phyloP scores from a whole-genome alignment of 257 asterid genomes.

The Salvia rosmarinus region DNA sequence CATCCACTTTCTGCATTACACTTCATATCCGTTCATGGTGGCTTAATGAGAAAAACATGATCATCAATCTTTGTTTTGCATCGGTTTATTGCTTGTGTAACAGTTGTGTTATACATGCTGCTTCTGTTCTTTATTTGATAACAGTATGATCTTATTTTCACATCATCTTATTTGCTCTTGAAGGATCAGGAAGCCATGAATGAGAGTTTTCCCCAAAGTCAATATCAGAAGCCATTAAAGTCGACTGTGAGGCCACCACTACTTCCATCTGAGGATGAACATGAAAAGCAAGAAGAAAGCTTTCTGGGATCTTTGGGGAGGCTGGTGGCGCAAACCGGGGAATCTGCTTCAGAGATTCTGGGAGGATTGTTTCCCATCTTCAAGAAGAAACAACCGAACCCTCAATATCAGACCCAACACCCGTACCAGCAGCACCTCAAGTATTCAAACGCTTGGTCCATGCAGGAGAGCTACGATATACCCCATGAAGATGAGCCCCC shows the following conservation, averaged over 20 bases:
- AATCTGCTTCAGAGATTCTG: constrained; percentile 63
- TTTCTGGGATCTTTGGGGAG: constrained; percentile 64
- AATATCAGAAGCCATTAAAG: constrained; percentile 61
- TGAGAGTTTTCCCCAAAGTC: constrained; percentile 37
- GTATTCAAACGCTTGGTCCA: constrained; percentile 61
- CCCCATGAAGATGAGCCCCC: constrained; percentile 89
- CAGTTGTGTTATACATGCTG: not conserved
- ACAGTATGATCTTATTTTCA: constrained; percentile 1
- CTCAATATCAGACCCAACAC: constrained; percentile 45
- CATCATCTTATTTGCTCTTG: constrained; percentile 25
- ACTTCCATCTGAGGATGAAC: constrained; percentile 72
- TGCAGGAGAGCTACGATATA: constrained; percentile 80
- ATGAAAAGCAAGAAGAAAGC: constrained; percentile 77
- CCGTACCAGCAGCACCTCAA: constrained; percentile 52
- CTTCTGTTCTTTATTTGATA: not conserved
- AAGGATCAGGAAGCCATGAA: constrained; percentile 53
- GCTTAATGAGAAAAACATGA: not conserved
- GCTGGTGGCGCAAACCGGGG: constrained; percentile 64
- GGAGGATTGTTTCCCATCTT: constrained; percentile 68
- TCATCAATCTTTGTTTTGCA: not conserved
- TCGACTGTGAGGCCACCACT: constrained; percentile 61
- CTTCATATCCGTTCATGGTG: too few relatives aligned
- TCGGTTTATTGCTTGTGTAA: not conserved
- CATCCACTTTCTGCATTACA: constrained; percentile 3
- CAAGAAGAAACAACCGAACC: constrained; percentile 50